A percentile compares a stretch with the other conserved stretches of the same genome.
phyloP scores from a whole-genome alignment of 2,329 filamentous ascomycete genomes.

The Sporothrix mexicana region DNA sequence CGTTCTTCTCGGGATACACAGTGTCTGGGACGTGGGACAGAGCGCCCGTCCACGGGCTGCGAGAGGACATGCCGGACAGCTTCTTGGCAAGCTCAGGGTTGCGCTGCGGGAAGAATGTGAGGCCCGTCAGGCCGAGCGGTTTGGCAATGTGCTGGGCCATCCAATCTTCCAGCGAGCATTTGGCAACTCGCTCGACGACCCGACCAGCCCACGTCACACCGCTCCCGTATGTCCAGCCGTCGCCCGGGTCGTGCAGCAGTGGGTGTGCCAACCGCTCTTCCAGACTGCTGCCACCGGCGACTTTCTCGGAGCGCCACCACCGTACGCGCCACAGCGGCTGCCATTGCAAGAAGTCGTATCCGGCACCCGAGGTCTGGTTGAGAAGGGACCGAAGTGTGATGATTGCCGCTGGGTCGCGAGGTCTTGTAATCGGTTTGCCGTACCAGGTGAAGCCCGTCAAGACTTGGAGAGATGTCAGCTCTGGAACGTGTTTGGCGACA shows the following conservation, averaged over 20 bases:
- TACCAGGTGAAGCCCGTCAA: slow-evolving; percentile 51
- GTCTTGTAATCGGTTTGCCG: slow-evolving; percentile 44
- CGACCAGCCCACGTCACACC: slow-evolving; percentile 43
- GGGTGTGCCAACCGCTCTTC: slow-evolving; percentile 40
- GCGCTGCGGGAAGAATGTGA: slow-evolving; percentile 41
- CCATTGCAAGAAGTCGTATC: slow-evolving; percentile 48
- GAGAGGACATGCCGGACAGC: slow-evolving; percentile 25
- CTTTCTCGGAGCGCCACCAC: slow-evolving; percentile 32
- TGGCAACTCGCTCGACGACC: slow-evolving; percentile 40
- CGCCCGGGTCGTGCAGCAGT: slow-evolving; percentile 43
- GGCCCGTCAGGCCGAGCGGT: slow-evolving; percentile 36
- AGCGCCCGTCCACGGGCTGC: slow-evolving; percentile 22
- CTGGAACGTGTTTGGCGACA: slow-evolving; percentile 48
- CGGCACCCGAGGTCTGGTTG: slow-evolving; percentile 53
- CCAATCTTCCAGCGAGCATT: slow-evolving; percentile 39
- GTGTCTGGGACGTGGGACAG: slow-evolving; percentile 10
- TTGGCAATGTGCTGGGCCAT: slow-evolving; percentile 38
- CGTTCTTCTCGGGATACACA: slow-evolving; percentile 25
- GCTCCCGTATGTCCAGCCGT: slow-evolving; percentile 43
- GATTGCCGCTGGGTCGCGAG: slow-evolving; percentile 40
- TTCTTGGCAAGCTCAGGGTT: slow-evolving; percentile 30
- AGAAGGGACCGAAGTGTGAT: slow-evolving; percentile 56
- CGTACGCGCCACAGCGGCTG: slow-evolving; percentile 35
- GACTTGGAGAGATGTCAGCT: slow-evolving; percentile 51
- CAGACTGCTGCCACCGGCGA: slow-evolving; percentile 36